Evolutionary conservation across 2,329 filamentous ascomycete species (phyloP), one percentile per base, ranked within the genome.

Genomic region (Ramularia endophylla): DNA sequence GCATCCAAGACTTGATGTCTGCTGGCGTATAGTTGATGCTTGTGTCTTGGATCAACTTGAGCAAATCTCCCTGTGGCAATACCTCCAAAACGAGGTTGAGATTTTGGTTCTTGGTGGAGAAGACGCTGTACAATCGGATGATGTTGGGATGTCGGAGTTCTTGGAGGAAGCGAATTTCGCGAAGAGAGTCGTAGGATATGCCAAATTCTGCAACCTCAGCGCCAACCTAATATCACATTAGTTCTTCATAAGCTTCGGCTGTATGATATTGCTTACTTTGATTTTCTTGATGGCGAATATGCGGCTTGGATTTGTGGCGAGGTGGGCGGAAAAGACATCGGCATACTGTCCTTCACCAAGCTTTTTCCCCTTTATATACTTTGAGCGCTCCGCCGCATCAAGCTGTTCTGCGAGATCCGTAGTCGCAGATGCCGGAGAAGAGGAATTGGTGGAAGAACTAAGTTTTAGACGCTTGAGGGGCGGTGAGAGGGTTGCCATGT

Each of bases 1-100:
- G 86, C 83, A 95, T 94, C 92, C 92, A 98, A 12, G 88, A 85
- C 65, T 98, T 98, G 65, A 97, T 88, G 64, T 98, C 92, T 13
- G 86, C 85, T 8, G 80, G 78, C 47, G 85, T 85, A 64, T 97
- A 97, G 40, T 81, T 79, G 34, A 95, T 82, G 40, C 72, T 71
- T 20, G 77, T 80, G 65, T 97, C 89, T 63, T 87, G 86, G 63
- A 95, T 94, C 44, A 98, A 78, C 75, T 89, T 87, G 66, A 97
- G 87, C 19, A 98, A 76, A 66, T 98, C 92, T 51, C 92, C 90
- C n/a, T 87, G 78, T 0, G 90, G 89, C 3, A 97, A 75, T 65
- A 85, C 94, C 66, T 98, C 92, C 54, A 98, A 80, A 2, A 98
- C 92, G 7, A 98, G 78, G 60, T 94, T 95, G 53, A 98, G 80